phyloP scores from a whole-genome alignment of 129 eudicot genomes.

The Pulicaria dysenterica region DNA sequence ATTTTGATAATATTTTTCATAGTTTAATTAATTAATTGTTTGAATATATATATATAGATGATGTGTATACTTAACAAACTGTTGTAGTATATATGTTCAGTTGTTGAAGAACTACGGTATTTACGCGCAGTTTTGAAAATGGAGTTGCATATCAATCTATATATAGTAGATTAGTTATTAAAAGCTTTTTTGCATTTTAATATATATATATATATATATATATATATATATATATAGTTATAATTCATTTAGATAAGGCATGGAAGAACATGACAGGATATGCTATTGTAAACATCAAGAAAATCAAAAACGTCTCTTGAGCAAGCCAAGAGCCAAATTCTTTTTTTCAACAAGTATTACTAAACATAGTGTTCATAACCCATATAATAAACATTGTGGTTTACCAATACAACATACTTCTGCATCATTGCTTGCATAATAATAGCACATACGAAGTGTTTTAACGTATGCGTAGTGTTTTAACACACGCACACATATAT shows the following conservation, averaged over 20 bases:
- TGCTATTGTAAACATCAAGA: constrained; percentile 29
- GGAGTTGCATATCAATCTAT: neutral
- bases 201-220: constrained; percentile 17
- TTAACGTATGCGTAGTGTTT: no score
- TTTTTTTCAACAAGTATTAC: constrained; percentile 10
- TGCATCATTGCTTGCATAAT: constrained; percentile 5
- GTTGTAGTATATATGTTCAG: neutral
- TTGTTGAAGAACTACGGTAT: neutral
- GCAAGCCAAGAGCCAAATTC: constrained; percentile 25
- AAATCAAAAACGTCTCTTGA: constrained; percentile 24
- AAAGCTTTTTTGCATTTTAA: constrained; percentile 17
- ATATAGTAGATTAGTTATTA: neutral
- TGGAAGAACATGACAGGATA: constrained; percentile 35
- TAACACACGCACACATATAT: no score
- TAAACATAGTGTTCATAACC: constrained; percentile 1
- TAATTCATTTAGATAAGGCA: constrained; percentile 26
- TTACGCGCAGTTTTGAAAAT: neutral
- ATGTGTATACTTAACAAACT: no score
- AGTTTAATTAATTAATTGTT: neutral
- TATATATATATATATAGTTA: neutral
- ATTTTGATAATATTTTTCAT: neutral
- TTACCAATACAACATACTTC: constrained; percentile 1
- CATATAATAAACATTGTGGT: neutral
- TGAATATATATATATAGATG: no score
- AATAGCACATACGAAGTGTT: neutral